Percentiles rank a stretch among this genome's conserved stretches.
These are phyloP conservation scores for Ambrosiella beaveri DNA, from an alignment of 2,329 filamentous ascomycete species.

Conservation along the genomic window DNA sequence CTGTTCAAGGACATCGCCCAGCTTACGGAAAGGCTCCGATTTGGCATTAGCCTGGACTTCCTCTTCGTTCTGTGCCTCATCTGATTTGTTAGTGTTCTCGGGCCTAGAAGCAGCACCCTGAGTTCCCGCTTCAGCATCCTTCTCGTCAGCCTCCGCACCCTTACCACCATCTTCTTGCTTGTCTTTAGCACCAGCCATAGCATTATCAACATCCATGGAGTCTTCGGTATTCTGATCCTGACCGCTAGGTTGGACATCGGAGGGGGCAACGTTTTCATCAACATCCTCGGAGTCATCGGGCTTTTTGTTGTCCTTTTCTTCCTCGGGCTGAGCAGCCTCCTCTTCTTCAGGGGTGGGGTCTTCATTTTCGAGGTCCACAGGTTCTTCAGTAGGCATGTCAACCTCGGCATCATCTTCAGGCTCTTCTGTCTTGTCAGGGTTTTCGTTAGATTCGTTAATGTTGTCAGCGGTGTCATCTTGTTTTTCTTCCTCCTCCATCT, in stretches of 20 bases:
- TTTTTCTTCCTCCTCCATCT: conserved; percentile 42
- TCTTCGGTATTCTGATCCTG: conserved; percentile 37
- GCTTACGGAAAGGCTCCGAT: conserved; percentile 72
- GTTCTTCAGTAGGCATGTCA: conserved; percentile 14
- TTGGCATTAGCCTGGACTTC: conserved; percentile 28
- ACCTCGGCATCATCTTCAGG: conserved; percentile 13
- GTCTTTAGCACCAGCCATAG: conserved; percentile 40
- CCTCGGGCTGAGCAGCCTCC: conserved; percentile 31
- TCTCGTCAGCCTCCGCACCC: conserved; percentile 46
- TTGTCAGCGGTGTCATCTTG: conserved; percentile 40
- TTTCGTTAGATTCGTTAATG: conserved; percentile 17
- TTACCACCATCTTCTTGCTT: conserved; percentile 50
- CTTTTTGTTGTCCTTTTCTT: conserved; percentile 20
- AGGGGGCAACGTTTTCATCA: conserved; percentile 20
- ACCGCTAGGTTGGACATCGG: conserved; percentile 43
- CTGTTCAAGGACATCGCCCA: conserved; percentile 79
- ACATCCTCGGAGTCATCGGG: conserved; percentile 9
- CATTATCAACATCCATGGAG: conserved; percentile 43
- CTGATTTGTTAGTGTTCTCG: conserved; percentile 24
- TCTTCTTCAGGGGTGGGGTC: conserved; percentile 27
- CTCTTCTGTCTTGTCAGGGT: conserved; percentile 19
- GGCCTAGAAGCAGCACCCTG: conserved; percentile 37
- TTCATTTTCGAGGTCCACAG: conserved; percentile 22
- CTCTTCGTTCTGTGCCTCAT: conserved; percentile 29
- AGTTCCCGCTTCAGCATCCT: conserved; percentile 45